A percentile compares a stretch with the other conserved stretches of the same genome.
phyloP scores from a whole-genome alignment of 352 stramenopile species.

The Pythium coloratum region DNA sequence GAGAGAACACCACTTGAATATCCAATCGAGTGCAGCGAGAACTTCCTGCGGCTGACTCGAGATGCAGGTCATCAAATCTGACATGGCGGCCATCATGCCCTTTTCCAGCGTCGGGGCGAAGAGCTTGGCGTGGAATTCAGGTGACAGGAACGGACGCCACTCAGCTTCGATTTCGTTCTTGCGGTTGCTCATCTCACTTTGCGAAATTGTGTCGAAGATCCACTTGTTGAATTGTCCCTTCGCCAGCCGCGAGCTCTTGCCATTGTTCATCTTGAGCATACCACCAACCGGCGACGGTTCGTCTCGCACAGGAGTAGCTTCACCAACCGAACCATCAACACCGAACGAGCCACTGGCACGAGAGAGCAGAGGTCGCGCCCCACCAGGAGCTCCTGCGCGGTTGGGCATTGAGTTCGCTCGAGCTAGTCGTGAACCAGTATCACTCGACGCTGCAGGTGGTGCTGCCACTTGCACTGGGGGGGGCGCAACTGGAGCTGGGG shows the following conservation, averaged over 20 bases:
- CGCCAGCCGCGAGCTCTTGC: constrained; percentile 53
- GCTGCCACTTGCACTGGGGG: constrained; percentile 2
- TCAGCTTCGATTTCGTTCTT: constrained; percentile 78
- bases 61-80: constrained; percentile 69
- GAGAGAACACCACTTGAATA: constrained; percentile 86
- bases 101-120: constrained; percentile 82
- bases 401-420: constrained; percentile 20
- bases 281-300: constrained; percentile 25
- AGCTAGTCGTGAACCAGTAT: constrained; percentile 3
- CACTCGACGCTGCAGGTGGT: not conserved
- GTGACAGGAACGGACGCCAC: constrained; percentile 70
- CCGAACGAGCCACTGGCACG: constrained; percentile 33
- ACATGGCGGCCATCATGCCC: constrained; percentile 78
- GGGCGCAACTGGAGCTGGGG: not conserved
- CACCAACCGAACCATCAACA: constrained; percentile 14
- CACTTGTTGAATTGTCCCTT: constrained; percentile 83
- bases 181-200: constrained; percentile 62
- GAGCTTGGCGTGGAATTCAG: constrained; percentile 73
- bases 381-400: constrained; percentile 14
- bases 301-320: constrained; percentile 21
- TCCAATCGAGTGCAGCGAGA: constrained; percentile 63
- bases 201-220: constrained; percentile 76
- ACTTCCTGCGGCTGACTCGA: constrained; percentile 68
- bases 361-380: constrained; percentile 11
- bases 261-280: constrained; percentile 66